Conservation (phyloP, 129 eudicot species). For the Kitagawia praeruptora region DNA sequence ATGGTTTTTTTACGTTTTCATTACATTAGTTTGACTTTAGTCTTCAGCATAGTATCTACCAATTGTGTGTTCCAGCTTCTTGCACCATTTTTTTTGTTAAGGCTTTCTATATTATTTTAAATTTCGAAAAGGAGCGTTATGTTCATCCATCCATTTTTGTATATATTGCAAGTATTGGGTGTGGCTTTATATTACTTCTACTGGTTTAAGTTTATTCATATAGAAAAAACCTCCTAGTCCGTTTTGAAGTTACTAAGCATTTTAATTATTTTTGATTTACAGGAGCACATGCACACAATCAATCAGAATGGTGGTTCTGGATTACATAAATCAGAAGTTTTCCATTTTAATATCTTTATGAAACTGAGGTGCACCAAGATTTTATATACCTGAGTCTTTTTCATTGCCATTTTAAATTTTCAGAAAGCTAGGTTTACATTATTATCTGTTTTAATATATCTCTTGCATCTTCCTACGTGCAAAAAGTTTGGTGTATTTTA, state of each 20-base stretch:
- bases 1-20: background rate
- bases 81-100: background rate
- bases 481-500: background rate
- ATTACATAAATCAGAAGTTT: conserved; percentile 27
- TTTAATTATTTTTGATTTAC: conserved; percentile 15
- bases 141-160: background rate
- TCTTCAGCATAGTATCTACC: background rate
- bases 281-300: conserved; percentile 34
- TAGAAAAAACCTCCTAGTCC: background rate
- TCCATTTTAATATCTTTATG: conserved; percentile 40
- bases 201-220: background rate
- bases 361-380: conserved; percentile 48
- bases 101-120: background rate
- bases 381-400: background rate
- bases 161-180: background rate
- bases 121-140: background rate
- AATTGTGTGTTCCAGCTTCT: background rate
- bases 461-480: background rate
- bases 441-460: background rate
- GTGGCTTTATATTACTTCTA: background rate
- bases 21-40: background rate
- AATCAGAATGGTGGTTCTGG: conserved; percentile 31
- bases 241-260: background rate
- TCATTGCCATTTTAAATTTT: background rate
- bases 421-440: background rate